These are phyloP conservation scores for Gossypium mustelinum DNA, from an alignment of 345 rosid genomes.

Conservation along the genomic window DNA sequence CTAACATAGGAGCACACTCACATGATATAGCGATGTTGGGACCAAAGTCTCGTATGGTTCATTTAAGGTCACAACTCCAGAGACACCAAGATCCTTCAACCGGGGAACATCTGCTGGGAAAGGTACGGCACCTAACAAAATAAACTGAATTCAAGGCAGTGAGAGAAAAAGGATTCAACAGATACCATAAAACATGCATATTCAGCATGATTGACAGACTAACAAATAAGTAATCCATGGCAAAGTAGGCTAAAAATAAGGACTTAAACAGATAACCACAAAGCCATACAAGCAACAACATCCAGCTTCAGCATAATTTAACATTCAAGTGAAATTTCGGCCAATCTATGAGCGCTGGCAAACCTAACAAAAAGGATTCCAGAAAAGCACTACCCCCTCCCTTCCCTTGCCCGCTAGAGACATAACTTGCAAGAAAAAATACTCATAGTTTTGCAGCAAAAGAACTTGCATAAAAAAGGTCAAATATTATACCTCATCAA, in stretches of 20 bases:
- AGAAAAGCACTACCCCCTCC: background rate
- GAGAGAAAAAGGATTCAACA: background rate
- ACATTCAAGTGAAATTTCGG: background rate
- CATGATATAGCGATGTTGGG: conserved; percentile 43
- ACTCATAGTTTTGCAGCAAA: background rate
- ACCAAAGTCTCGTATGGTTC: conserved; percentile 58
- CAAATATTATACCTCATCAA: conserved; percentile 44
- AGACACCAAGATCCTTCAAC: conserved; percentile 47
- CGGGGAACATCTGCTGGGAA: conserved; percentile 44
- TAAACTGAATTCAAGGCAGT: conserved; percentile 24
- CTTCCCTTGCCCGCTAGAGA: background rate
- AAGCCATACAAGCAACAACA: background rate
- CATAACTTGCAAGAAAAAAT: background rate
- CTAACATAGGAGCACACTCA: conserved; percentile 19
- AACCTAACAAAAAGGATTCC: background rate
- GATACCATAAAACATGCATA: background rate
- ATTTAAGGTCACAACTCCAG: conserved; percentile 47
- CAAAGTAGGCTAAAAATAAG: background rate
- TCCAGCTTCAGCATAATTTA: background rate
- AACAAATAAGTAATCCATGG: conserved; percentile 12
- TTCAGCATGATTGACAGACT: background rate
- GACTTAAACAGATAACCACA: background rate
- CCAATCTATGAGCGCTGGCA: background rate
- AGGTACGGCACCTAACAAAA: conserved; percentile 50
- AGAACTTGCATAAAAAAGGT: background rate